Evolutionary conservation across 2,329 filamentous ascomycete genomes (phyloP), one percentile per base, ranked within the genome.

Genomic region (Thermothelomyces thermophilus): DNA sequence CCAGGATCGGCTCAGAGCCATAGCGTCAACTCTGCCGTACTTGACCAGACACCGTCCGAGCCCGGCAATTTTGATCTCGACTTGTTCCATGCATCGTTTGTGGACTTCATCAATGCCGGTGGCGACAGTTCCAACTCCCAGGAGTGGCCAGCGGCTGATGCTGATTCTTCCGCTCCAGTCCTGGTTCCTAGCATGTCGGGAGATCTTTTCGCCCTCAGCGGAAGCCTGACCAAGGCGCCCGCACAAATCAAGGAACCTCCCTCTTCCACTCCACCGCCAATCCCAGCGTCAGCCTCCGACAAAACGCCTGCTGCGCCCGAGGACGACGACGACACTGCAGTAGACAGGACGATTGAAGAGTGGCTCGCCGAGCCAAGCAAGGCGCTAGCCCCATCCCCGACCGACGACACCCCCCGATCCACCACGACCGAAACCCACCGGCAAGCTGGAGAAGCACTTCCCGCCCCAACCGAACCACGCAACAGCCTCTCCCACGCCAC

Each of bases 281-380:
- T 24, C 2, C 6, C 35, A 10, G 7, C 40, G 13, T 13, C 33
- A 2, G 8, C 41, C 16, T 14, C 36, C 10, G 11, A 42, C 13
- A 13, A 34, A 28, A 7, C 34, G 10, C 13, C 44, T 20, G 5
- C 26, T 7, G 33, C 37, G 2, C n/a, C 28, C 11, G 33, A 24
- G n/a, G n/a, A n/a, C 3, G 52, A 55, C 46, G 52, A 53, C 34
- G 43, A 48, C 16, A 45, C 46, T 14, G 14, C 53, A 24, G 53
- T 43, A 6, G 56, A 56, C 42, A 46, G 52, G 16, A 58, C 56
- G 2, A 59, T 59, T 42, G 50, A 59, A 43, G 61, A 62, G 34
- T 66, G 63, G 64, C 57, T 59, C 20, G 54, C 57, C 26, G 56
- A 59, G 41, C 54, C 57, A 5, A 40, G 46, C 9, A 47, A 42